Base-by-base conservation (phyloP, 1,284 basidiomycete genomes). In the Cryptococcus wingfieldii region DNA sequence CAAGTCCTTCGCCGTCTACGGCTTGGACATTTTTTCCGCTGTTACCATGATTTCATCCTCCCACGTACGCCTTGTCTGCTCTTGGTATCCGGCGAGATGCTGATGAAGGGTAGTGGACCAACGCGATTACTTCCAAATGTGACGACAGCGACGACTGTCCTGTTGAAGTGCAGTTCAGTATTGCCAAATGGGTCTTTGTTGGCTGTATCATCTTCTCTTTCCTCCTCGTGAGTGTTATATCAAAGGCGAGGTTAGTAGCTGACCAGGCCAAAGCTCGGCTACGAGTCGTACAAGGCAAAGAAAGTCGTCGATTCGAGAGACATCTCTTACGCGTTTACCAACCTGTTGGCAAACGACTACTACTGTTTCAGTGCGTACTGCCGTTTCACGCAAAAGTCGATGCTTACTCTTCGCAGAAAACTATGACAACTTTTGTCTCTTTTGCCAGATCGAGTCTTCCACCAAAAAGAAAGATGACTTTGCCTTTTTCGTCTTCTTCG, bases 401-500 rank as follows among this genome's bases (percentile, higher is more conserved):
- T 9, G 16, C 57, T 59, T n/a, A 55, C 8, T 25, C 47, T 12
- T 53, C 62, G 27, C 70, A 89, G 90, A 89, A 55, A 91, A 89
- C 47, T 98, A 98, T 75, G 87, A 96, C 74, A 90, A 96, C 76
- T 98, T 96, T 73, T 98, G 95, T 78, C 93, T 98, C 80, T 98
- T 98, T 76, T 87, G 88, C 65, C 92, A 96, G 68, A 97, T 98
- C 78, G 87, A 88, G 70, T 87, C 90, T 70, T 97, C 94, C 37
- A 95, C 91, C 34, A 97, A 96, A 83, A 87, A 86, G 66, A 93
- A 88, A 76, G 95, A 98, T 76, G 91, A 96, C 70, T 91, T 98
- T 77, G 92, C 94, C 48, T 98, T 98, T 83, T 98, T 97, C 77
- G 85, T 98, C 74, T 98, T 98, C 84, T 98, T 98, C 79, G 89